Evolutionary conservation across 345 rosid species (phyloP).

Genomic region (Lepidium sativum): DNA sequence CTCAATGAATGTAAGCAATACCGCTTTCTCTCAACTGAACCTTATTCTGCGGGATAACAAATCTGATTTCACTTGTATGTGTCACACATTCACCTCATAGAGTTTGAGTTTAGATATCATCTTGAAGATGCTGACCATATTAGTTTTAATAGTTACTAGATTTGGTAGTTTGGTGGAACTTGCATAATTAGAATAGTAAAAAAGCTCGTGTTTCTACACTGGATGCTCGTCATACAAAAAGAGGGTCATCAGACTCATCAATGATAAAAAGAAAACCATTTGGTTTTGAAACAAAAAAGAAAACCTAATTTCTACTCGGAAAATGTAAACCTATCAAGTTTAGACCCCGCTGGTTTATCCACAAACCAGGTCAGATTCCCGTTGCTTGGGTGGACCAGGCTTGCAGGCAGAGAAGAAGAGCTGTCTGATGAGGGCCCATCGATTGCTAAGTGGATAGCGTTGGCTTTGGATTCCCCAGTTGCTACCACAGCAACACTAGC

Average conservation of each 20-base stretch:
- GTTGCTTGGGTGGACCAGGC: constrained; percentile 52
- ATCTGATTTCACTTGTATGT: not conserved
- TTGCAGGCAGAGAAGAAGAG: constrained; percentile 44
- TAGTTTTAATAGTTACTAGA: constrained; percentile 5
- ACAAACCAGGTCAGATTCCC: constrained; percentile 80
- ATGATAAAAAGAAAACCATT: not conserved
- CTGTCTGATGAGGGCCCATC: constrained; percentile 34
- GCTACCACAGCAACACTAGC: constrained; percentile 64
- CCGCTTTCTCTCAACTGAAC: not conserved
- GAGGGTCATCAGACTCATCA: not conserved
- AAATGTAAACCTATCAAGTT: constrained; percentile 37
- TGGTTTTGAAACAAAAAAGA: constrained; percentile 14
- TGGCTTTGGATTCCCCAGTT: constrained; percentile 71
- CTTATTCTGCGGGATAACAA: not conserved
- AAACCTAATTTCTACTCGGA: constrained; percentile 30
- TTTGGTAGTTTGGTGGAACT: constrained; percentile 4
- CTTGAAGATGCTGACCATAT: not conserved
- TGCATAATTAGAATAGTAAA: not conserved
- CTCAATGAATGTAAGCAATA: constrained; percentile 12
- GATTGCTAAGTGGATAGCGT: constrained; percentile 53
- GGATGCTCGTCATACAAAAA: constrained; percentile 15
- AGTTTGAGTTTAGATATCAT: constrained; percentile 8
- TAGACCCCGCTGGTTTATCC: constrained; percentile 73
- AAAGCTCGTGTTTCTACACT: not conserved
- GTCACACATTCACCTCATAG: not conserved